Conservation (phyloP, 805 yeast species). For the Debaryomyces castellii region DNA sequence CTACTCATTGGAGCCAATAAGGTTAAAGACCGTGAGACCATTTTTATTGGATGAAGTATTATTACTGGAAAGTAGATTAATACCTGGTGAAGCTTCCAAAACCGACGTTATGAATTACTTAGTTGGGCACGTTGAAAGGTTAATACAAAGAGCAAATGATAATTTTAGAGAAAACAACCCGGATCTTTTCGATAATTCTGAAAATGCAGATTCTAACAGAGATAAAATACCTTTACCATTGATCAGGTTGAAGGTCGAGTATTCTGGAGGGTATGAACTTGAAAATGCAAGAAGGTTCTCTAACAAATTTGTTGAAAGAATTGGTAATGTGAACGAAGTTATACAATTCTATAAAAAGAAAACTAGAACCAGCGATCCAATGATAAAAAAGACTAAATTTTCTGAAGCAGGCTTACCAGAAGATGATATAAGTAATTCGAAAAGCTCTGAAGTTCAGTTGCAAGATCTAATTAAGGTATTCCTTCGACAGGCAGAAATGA, state of each 20-base stretch:
- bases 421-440: slow-evolving; percentile 11
- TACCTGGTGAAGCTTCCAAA: slow-evolving; percentile 60
- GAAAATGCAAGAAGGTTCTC: slow-evolving; percentile 90
- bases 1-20: slow-evolving; percentile 58
- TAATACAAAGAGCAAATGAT: slow-evolving; percentile 59
- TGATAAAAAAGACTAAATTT: slow-evolving; percentile 11
- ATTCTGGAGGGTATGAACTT: slow-evolving; percentile 86
- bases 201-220: slow-evolving; percentile 7
- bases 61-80: slow-evolving; percentile 51
- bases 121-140: slow-evolving; percentile 59
- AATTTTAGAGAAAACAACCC: slow-evolving; percentile 43
- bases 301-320: slow-evolving; percentile 83
- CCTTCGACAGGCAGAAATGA: slow-evolving; percentile 60
- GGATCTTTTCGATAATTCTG: slow-evolving; percentile 23
- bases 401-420: slow-evolving; percentile 12
- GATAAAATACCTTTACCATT: slow-evolving; percentile 67
- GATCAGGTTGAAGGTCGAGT: slow-evolving; percentile 80
- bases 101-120: slow-evolving; percentile 61
- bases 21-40: slow-evolving; percentile 74
- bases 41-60: slow-evolving; percentile 70
- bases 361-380: slow-evolving; percentile 23
- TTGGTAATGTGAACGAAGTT: slow-evolving; percentile 89
- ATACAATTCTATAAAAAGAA: slow-evolving; percentile 64
- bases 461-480: slow-evolving; percentile 63
- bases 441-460: slow-evolving; percentile 44